Conservation (phyloP, 1,284 basidiomycete genomes). For the Cutaneotrichosporon dermatis region DNA sequence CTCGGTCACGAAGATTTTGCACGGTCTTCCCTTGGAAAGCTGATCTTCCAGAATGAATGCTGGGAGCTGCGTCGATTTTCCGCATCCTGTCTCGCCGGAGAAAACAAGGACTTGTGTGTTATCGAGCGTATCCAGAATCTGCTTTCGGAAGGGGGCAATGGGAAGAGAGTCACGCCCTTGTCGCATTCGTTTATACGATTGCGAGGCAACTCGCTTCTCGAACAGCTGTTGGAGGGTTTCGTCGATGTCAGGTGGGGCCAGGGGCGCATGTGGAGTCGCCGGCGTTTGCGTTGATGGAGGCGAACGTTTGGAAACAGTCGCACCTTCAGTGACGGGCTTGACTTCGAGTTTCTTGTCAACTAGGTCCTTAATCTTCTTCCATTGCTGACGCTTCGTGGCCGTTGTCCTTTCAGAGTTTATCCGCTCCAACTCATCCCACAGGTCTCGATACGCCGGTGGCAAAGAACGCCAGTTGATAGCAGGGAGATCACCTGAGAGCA, state of each 20-base stretch:
- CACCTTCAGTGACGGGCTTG: background rate
- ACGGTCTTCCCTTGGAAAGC: constrained; percentile 71
- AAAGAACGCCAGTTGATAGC: constrained; percentile 55
- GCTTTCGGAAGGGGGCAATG: constrained; percentile 76
- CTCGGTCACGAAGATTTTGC: constrained; percentile 94
- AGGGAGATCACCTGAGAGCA: constrained; percentile 49
- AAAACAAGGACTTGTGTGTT: constrained; percentile 84
- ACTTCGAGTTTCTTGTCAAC: constrained; percentile 54
- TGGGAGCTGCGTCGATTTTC: constrained; percentile 96
- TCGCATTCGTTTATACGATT: constrained; percentile 68
- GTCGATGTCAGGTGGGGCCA: background rate
- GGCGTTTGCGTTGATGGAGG: background rate
- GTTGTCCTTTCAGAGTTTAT: constrained; percentile 63
- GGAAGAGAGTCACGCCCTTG: constrained; percentile 71
- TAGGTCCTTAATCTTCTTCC: constrained; percentile 65
- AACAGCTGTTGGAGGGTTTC: constrained; percentile 58
- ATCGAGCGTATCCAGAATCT: constrained; percentile 70
- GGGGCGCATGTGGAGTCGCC: background rate
- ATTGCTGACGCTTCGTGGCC: constrained; percentile 61
- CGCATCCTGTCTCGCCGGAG: constrained; percentile 97
- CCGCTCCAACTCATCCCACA: constrained; percentile 88
- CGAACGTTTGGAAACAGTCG: background rate
- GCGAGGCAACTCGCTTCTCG: constrained; percentile 57
- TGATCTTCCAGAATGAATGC: constrained; percentile 91
- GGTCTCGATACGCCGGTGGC: constrained; percentile 75